A percentile compares a stretch with the other conserved stretches of the same genome.
Evolutionary conservation across 2,329 filamentous ascomycete species (phyloP).

Genomic region (Beauveria medogensis): DNA sequence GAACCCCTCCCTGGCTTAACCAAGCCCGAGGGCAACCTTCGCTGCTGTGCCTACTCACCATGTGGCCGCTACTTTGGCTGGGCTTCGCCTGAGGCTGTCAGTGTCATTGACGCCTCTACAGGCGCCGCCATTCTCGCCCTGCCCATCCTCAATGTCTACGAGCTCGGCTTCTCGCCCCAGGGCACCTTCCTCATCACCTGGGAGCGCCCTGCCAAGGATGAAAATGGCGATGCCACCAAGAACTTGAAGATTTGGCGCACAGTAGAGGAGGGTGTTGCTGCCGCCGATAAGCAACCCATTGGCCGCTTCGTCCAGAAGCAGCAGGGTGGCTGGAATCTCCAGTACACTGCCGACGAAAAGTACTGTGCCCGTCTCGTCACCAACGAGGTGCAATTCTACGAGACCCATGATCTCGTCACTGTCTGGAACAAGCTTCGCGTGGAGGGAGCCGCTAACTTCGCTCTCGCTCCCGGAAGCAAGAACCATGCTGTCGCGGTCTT

Average conservation of each 20-base stretch:
- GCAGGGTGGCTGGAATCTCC: constrained; percentile 92
- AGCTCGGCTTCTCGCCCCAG: constrained; percentile 86
- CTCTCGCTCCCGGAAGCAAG: constrained; percentile 72
- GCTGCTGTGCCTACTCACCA: constrained; percentile 91
- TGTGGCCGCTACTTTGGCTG: constrained; percentile 95
- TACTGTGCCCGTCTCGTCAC: constrained; percentile 90
- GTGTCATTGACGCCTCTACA: constrained; percentile 70
- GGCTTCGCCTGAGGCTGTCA: constrained; percentile 81
- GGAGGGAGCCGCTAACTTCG: constrained; percentile 85
- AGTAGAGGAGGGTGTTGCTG: constrained; percentile 57
- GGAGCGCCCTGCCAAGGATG: constrained; percentile 90
- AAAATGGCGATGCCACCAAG: constrained; percentile 85
- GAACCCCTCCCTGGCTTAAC: constrained; percentile 72
- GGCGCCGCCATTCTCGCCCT: constrained; percentile 70
- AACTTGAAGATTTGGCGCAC: constrained; percentile 96
- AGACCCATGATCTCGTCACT: constrained; percentile 73
- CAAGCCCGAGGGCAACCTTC: constrained; percentile 86
- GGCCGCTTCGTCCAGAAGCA: constrained; percentile 93
- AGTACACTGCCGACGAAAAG: constrained; percentile 89
- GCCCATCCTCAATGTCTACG: constrained; percentile 77
- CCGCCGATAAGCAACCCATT: constrained; percentile 61
- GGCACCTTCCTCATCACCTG: constrained; percentile 94
- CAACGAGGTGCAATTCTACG: constrained; percentile 96
- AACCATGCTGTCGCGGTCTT: constrained; percentile 92
- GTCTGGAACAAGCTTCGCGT: constrained; percentile 95